Base-by-base conservation (phyloP, 495 filamentous ascomycete species). In the Tricharina praecox region DNA sequence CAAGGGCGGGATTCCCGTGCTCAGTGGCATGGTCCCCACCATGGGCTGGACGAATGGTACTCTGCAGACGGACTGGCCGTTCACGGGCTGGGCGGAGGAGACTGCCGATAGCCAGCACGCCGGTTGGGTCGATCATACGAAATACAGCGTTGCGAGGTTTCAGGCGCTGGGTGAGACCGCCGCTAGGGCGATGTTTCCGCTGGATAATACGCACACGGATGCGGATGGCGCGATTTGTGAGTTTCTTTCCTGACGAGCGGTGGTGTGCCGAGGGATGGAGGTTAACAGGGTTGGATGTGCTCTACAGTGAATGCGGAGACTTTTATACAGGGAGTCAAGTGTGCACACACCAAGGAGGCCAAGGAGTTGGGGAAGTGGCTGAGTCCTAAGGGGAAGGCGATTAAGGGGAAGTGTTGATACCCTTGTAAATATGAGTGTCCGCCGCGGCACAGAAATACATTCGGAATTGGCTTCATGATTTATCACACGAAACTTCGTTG, bases 181-280 rank as follows among this genome's bases (percentile, higher is more conserved):
- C 23, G 10, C 49, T 2, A 46, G 39, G 20, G 35, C 45, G 10
- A 40, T 52, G 44, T 56, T 46, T 47, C 55, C 49, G 8, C 25
- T 39, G 7, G 55, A 56, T 50, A 42, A 50, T 16, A 58, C 53
- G 3, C 53, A 56, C 33, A 57, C 55, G 1, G 26, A 58, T 52
- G 45, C 50, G 3, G 21, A 3, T 20, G 45, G 53, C 16, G 55
- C 55, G n/a, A 39, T 10, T 21, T 16, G 53, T 55, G 34, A 41
- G 38, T 46, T 37, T n/a, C 18, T 23, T 16, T 5, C 9, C 20
- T 23, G 11, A n/a, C n/a, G n/a, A n/a, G n/a, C n/a, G n/a, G n/a
- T n/a, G n/a, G n/a, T n/a, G n/a, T n/a, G n/a, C n/a, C n/a, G n/a
- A n/a, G n/a, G n/a, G n/a, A n/a, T n/a, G n/a, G n/a, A n/a, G n/a